A percentile compares a stretch with the other conserved stretches of the same genome.
phyloP scores from a whole-genome alignment of 192 early-diverging fungal species.

The Irineochytrium annulatum region DNA sequence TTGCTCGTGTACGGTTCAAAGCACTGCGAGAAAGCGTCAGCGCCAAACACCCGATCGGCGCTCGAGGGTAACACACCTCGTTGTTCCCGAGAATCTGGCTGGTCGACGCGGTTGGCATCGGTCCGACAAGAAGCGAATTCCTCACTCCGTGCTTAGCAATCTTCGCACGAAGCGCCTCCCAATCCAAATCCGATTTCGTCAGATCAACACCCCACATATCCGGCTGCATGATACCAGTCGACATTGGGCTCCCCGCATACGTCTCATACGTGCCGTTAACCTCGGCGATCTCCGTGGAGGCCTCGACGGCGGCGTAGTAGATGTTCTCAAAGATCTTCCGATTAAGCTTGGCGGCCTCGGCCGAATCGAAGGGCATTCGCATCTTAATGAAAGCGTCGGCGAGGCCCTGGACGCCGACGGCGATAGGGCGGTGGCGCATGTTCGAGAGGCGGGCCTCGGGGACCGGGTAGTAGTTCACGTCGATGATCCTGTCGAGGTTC shows the following conservation, averaged over 20 bases:
- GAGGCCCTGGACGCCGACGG: constrained; percentile 96
- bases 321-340: constrained; percentile 91
- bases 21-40: too few species aligned
- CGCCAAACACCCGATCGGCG: too few species aligned
- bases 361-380: constrained; percentile 91
- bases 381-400: constrained; percentile 95
- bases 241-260: constrained; percentile 84
- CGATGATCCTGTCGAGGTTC: constrained; percentile 97
- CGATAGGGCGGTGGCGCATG: constrained; percentile 94
- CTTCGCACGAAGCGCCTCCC: constrained; percentile 72
- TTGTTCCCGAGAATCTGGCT: constrained; percentile 97
- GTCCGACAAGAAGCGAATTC: constrained; percentile 91
- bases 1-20: constrained; percentile 82
- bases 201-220: constrained; percentile 85
- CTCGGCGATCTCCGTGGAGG: constrained; percentile 86
- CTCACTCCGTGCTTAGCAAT: constrained; percentile 82
- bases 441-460: constrained; percentile 82
- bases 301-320: constrained; percentile 89
- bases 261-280: constrained; percentile 77
- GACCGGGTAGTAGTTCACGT: constrained; percentile 96
- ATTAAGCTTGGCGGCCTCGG: constrained; percentile 79
- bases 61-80: too few species aligned
- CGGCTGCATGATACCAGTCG: constrained; percentile 85
- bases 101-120: constrained; percentile 97
- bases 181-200: constrained; percentile 74